Base-by-base conservation (phyloP, 2,329 filamentous ascomycete genomes). In the Calonectria henricotiae region DNA sequence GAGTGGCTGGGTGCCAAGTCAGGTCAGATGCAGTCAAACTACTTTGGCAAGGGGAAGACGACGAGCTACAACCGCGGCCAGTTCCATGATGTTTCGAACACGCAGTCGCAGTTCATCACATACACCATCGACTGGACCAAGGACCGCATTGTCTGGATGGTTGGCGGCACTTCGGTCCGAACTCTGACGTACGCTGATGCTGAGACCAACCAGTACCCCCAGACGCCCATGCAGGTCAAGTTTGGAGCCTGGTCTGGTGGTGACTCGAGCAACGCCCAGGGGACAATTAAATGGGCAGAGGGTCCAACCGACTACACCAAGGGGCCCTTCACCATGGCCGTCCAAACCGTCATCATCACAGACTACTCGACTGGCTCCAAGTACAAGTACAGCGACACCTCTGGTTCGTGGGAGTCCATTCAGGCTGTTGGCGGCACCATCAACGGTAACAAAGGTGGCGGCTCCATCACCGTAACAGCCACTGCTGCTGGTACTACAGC, bases 221-320 rank as follows among this genome's bases (percentile, higher is more conserved):
- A 99, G 84, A 95, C 95, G 0, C 96, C 96, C 4, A 98, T 98
- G 94, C 93, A 95, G 83, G 85, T 98, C 84, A 97, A 96, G 83
- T 91, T 98, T 77, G 96, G 96, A 71, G 86, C 93, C 67, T 99
- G 96, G 96, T 91, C 94, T 64, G 96, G 95, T 78, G 96, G 96
- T 76, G 96, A 98, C 82, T 83, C 94, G 0, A 87, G 73, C 72
- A 98, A 98, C 82, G 79, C 91, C 1, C 81, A 87, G 15, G 96
- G 96, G 68, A 98, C 96, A 17, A 94, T 98, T 77, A 86, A 90
- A 74, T 99, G 96, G 96, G 94, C 96, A 67, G 89, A 92, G 66
- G 96, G 96, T 15, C 88, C 90, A 60, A 98, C 94, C 60, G 91
- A 98, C 84, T 99, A 96, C 85, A 87, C 88, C 68, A 79, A 91